Conservation (phyloP, 768 basidiomycete species). For the Tricholoma furcatifolium region DNA sequence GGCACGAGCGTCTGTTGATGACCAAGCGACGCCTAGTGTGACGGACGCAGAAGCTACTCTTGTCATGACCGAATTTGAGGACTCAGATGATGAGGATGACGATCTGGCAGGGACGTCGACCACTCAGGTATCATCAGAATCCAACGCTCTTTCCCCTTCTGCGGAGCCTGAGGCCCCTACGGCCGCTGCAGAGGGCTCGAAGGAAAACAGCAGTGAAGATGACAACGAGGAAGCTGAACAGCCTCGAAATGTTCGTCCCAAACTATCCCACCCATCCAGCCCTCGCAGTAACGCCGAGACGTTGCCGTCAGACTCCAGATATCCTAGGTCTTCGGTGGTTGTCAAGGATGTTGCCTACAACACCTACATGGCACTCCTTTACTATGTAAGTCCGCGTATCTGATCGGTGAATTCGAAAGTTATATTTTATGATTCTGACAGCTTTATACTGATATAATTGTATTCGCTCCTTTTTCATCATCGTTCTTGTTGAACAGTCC, state of each 20-base stretch:
- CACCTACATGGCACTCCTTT: slow-evolving; percentile 52
- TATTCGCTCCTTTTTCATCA: slow-evolving; percentile 83
- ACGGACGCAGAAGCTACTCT: slow-evolving; percentile 26
- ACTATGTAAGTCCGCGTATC: slow-evolving; percentile 56
- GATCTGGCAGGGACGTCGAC: slow-evolving; percentile 20
- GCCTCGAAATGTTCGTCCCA: slow-evolving; percentile 22
- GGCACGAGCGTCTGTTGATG: slow-evolving; percentile 22
- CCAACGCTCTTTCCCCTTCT: slow-evolving; percentile 6
- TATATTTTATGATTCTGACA: slow-evolving; percentile 25
- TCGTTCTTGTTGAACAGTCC: slow-evolving; percentile 41
- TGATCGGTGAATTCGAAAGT: not conserved
- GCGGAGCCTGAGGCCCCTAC: slow-evolving; percentile 1
- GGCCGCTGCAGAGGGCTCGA: slow-evolving; percentile 10
- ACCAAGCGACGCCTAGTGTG: slow-evolving; percentile 17
- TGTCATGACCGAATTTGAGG: slow-evolving; percentile 48
- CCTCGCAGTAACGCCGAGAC: slow-evolving; percentile 15
- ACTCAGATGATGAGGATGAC: slow-evolving; percentile 44
- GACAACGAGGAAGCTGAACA: slow-evolving; percentile 11
- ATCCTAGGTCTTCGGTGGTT: slow-evolving; percentile 30
- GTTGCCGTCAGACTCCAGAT: not conserved
- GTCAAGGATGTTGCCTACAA: slow-evolving; percentile 52
- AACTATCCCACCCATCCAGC: slow-evolving; percentile 21
- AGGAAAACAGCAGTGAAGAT: slow-evolving; percentile 24
- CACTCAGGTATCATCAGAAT: slow-evolving; percentile 25
- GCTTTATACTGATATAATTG: slow-evolving; percentile 84